Conservation (phyloP, 176 grass and related monocot genomes). For the Elymus sibiricus region DNA sequence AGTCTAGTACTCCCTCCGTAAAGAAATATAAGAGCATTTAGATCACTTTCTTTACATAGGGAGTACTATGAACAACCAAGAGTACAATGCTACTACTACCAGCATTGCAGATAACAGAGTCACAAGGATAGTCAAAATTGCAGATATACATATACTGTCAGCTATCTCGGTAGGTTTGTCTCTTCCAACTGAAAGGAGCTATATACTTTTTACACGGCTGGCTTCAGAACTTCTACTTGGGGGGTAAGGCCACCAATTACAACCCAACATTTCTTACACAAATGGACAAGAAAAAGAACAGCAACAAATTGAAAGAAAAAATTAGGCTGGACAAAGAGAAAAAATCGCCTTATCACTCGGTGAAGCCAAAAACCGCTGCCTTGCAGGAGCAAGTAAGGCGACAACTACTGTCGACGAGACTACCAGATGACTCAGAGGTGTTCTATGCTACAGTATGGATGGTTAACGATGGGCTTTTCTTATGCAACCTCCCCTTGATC, state of each 20-base stretch:
- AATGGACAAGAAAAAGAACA: constrained; percentile 5
- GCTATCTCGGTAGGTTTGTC: constrained; percentile 42
- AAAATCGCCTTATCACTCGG: constrained; percentile 24
- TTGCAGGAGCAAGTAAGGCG: constrained; percentile 38
- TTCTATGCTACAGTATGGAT: constrained; percentile 52
- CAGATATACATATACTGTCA: constrained; percentile 77
- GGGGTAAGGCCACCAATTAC: constrained; percentile 37
- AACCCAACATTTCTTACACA: constrained; percentile 51
- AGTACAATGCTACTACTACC: not conserved
- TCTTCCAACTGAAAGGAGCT: constrained; percentile 42
- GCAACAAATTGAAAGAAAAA: constrained; percentile 31
- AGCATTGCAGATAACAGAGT: not conserved
- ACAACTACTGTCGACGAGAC: constrained; percentile 29
- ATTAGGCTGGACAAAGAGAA: constrained; percentile 28
- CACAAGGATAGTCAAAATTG: constrained; percentile 46
- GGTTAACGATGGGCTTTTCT: constrained; percentile 55
- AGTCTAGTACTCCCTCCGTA: no score
- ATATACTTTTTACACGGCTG: constrained; percentile 76
- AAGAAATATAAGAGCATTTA: no score
- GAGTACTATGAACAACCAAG: no score
- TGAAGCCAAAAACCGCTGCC: constrained; percentile 42
- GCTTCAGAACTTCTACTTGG: constrained; percentile 54
- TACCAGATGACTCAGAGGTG: constrained; percentile 31
- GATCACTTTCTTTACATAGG: no score
- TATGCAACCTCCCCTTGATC: constrained; percentile 77